These are phyloP conservation scores for Spiromastix sp. DNA, from an alignment of 2,329 filamentous ascomycete genomes.

Conservation along the genomic window DNA sequence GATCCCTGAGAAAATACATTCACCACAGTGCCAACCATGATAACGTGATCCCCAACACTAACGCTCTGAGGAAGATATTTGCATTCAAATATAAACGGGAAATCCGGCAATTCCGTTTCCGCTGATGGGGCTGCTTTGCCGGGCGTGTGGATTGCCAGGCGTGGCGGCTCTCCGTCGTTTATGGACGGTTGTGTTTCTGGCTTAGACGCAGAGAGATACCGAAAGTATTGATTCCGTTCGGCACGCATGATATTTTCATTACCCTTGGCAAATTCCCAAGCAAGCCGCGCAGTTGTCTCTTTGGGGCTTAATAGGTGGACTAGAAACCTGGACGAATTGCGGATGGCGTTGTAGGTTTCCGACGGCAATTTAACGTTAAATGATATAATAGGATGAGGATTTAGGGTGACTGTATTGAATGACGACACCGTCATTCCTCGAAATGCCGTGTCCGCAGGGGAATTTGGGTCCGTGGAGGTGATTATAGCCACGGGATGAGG, in stretches of 20 bases:
- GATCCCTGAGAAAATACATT: conserved; percentile 16
- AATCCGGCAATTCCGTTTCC: conserved; percentile 20
- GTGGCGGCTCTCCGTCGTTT: conserved; percentile 10
- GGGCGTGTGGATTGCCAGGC: conserved; percentile 5
- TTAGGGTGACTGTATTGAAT: conserved; percentile 48
- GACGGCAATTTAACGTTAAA: conserved; percentile 52
- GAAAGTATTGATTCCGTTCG: conserved; percentile 8
- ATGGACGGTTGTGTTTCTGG: conserved; percentile 4
- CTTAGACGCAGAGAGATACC: conserved; percentile 7
- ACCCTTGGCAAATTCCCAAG: conserved; percentile 30
- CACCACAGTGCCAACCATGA: conserved; percentile 29
- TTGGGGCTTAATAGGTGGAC: conserved; percentile 40
- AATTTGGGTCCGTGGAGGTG: conserved; percentile 33
- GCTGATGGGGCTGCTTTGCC: conserved; percentile 20
- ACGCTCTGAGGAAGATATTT: conserved; percentile 25
- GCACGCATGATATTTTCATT: conserved; percentile 25
- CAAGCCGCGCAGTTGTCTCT: conserved; percentile 23
- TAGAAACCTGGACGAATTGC: conserved; percentile 34
- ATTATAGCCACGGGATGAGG: conserved; percentile 49
- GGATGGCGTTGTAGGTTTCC: conserved; percentile 44
- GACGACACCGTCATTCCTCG: conserved; percentile 52
- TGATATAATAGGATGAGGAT: conserved; percentile 46
- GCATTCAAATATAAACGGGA: conserved; percentile 33
- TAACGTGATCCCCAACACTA: conserved; percentile 30
- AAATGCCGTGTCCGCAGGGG: conserved; percentile 20